Conservation (phyloP, 2,329 filamentous ascomycete species). For the Metarhizium brunneum region DNA sequence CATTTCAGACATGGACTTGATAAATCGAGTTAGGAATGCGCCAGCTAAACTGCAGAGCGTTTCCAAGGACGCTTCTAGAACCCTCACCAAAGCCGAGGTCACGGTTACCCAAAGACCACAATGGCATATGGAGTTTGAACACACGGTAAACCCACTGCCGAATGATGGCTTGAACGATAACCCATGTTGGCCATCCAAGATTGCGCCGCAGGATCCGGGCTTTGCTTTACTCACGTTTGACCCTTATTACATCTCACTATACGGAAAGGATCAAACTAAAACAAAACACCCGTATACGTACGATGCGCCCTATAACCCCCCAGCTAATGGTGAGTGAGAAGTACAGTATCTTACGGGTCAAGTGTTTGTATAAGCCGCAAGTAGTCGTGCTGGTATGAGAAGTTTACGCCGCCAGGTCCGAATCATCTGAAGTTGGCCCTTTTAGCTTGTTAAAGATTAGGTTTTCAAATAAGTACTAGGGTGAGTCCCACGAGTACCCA, state of each 20-base stretch:
- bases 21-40: background rate
- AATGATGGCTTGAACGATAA: background rate
- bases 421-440: too few relatives aligned
- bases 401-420: too few relatives aligned
- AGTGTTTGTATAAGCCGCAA: too few relatives aligned
- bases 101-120: background rate
- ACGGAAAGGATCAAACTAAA: background rate
- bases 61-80: background rate
- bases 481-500: too few relatives aligned
- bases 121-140: background rate
- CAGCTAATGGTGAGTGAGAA: background rate
- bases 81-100: background rate
- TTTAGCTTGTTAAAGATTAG: too few relatives aligned
- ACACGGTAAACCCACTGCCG: background rate
- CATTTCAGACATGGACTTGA: background rate
- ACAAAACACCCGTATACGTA: background rate
- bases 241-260: background rate
- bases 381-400: too few relatives aligned
- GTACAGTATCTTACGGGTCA: background rate
- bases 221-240: background rate
- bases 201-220: background rate
- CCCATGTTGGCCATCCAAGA: background rate
- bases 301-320: background rate
- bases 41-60: background rate
- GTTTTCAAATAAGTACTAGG: too few relatives aligned